Percentiles rank a stretch among this genome's conserved stretches.
Evolutionary conservation across 441 rosid species (phyloP).

Genomic region (Erodium texanum): DNA sequence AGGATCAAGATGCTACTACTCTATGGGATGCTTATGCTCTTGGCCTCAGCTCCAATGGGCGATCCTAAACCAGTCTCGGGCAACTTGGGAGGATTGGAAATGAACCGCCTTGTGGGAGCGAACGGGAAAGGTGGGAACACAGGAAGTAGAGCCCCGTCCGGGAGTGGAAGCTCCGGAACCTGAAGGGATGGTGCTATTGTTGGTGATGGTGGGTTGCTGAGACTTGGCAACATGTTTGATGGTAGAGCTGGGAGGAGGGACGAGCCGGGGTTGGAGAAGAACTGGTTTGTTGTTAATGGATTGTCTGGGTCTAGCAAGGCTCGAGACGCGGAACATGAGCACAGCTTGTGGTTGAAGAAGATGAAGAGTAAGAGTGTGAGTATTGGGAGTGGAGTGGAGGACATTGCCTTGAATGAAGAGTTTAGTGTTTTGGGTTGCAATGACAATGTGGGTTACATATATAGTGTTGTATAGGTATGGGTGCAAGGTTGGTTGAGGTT

Average conservation of each 20-base stretch:
- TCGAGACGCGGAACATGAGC: not conserved
- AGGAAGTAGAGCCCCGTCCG: not conserved
- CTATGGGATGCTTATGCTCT: not conserved
- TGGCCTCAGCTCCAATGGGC: not conserved
- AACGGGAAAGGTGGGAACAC: slow-evolving; percentile 2
- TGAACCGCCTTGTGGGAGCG: not conserved
- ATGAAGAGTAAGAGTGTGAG: not conserved
- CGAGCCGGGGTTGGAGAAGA: not conserved
- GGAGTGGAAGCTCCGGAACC: not conserved
- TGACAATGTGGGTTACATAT: not conserved
- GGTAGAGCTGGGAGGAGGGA: not conserved
- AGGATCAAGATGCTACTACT: not conserved
- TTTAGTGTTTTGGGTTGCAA: not conserved
- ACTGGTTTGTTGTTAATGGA: not conserved
- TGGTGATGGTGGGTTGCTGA: not conserved
- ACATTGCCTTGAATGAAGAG: not conserved
- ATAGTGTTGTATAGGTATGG: not conserved
- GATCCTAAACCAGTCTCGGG: not conserved
- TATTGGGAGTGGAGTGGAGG: not conserved
- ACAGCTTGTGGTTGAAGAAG: not conserved
- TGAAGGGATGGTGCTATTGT: not conserved
- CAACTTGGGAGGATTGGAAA: slow-evolving; percentile 4
- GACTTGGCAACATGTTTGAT: not conserved
- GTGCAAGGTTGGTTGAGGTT: slow-evolving; percentile 4
- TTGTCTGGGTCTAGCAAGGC: not conserved